Base-by-base conservation (phyloP, 2,329 filamentous ascomycete genomes). In the Esteya vermicola region DNA sequence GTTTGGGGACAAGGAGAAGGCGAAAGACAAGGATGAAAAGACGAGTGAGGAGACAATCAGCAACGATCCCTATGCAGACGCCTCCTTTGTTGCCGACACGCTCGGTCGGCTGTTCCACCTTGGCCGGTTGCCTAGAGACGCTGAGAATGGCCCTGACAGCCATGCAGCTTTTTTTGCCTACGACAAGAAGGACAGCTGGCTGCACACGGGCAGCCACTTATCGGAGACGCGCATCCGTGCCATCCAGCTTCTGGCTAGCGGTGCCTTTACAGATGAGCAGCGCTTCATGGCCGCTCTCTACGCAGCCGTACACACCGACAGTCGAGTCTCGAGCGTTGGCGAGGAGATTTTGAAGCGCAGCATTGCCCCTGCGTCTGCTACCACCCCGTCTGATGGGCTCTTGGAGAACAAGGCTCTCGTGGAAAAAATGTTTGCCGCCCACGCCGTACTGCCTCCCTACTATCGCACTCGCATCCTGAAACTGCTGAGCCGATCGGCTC, bases 261-360 rank as follows among this genome's bases (percentile, higher is more conserved):
- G 85, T 5, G 78, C 88, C 7, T 96, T 98, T 57, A 78, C 65
- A 0, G 85, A 95, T 45, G 61, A 75, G 1, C 84, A 96, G 53
- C 78, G 86, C 25, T 85, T 95, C 50, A 57, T 95, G 12, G 81
- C 89, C 1, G 81, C 85, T 1, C 60, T 96, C 1, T 86, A 83
- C 54, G 86, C 88, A 6, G 80, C 85, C 21, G 79, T 85, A 1
- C 88, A 88, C 57, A 64, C 78, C 2, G 91, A 95, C 48, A 85
- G 79, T 27, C 74, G 81, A 9, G 78, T 95, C 28, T 78, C 83
- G 10, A 76, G 81, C n/a, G 64, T 85, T n/a, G 89, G 84, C 0
- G 85, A 95, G 42, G 86, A 94, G 50, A 74, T 93, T 36, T 60
- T 96, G 47, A 98, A 95, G 59, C 71, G 88, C 47, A 81, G 75